Evolutionary conservation across 2,329 filamentous ascomycete species (phyloP).

Genomic region (Colletotrichum australisinense): DNA sequence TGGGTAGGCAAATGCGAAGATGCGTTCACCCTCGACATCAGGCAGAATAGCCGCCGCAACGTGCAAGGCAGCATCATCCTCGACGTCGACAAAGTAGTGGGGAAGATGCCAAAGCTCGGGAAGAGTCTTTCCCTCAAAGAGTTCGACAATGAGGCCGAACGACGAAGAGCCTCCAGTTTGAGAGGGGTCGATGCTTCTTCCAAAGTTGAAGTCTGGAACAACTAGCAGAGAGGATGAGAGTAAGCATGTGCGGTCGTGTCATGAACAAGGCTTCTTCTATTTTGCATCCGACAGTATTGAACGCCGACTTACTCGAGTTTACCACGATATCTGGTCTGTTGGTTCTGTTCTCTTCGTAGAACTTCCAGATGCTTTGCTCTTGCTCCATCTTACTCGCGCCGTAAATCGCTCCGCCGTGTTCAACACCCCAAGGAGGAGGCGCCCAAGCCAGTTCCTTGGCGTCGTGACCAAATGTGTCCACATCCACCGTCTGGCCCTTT

Average conservation of each 20-base stretch:
- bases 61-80: constrained; percentile 63
- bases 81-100: constrained; percentile 56
- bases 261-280: neutral
- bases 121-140: constrained; percentile 39
- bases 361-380: constrained; percentile 53
- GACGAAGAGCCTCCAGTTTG: constrained; percentile 40
- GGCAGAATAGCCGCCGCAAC: constrained; percentile 61
- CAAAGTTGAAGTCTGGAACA: constrained; percentile 44
- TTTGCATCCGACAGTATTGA: neutral
- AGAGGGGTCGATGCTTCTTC: constrained; percentile 34
- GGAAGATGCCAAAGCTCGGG: constrained; percentile 13
- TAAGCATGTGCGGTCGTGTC: constrained; percentile 37
- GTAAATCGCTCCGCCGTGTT: constrained; percentile 46
- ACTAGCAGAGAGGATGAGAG: constrained; percentile 38
- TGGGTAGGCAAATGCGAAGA: constrained; percentile 63
- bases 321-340: constrained; percentile 22
- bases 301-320: constrained; percentile 11
- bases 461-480: neutral
- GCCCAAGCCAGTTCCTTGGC: constrained; percentile 20
- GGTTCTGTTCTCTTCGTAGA: constrained; percentile 45
- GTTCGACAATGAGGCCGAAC: constrained; percentile 27
- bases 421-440: constrained; percentile 17
- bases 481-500: constrained; percentile 35
- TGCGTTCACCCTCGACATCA: constrained; percentile 57
- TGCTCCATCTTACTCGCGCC: constrained; percentile 51